Evolutionary conservation across 148 eudicot species (phyloP).

Genomic region (Gaultheria prostrata): DNA sequence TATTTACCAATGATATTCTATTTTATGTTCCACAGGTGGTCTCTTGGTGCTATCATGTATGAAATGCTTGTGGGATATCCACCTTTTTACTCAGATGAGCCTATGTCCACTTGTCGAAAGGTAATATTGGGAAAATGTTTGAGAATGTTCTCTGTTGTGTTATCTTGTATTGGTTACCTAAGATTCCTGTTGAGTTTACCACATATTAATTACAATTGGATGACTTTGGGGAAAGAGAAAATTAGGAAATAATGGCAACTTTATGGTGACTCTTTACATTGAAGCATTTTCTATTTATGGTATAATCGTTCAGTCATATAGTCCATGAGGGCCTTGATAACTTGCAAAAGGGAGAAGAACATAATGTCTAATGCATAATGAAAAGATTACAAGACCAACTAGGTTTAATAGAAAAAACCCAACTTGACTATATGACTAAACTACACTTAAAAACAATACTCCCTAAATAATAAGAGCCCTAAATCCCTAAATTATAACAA

Average conservation of each 20-base stretch:
- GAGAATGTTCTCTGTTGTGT: neutral
- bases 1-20: slow-evolving; percentile 11
- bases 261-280: slow-evolving; percentile 1
- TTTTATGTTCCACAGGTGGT: slow-evolving; percentile 66
- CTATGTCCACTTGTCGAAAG: slow-evolving; percentile 99
- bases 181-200: neutral
- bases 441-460: no score
- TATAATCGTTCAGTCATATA: neutral
- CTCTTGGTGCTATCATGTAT: slow-evolving; percentile 98
- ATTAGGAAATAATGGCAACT: neutral
- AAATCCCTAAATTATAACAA: no score
- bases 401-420: no score
- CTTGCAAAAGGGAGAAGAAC: no score
- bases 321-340: neutral
- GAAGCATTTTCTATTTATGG: neutral
- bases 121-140: slow-evolving; percentile 36
- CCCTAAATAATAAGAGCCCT: no score
- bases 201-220: neutral
- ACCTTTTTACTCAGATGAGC: slow-evolving; percentile 97
- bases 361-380: no score
- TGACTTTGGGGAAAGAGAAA: neutral
- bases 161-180: slow-evolving; percentile 8
- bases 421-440: no score
- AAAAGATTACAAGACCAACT: no score
- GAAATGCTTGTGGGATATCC: slow-evolving; percentile 99